Evolutionary conservation across 2,329 filamentous ascomycete species (phyloP).

Genomic region (Endothia cerciana): DNA sequence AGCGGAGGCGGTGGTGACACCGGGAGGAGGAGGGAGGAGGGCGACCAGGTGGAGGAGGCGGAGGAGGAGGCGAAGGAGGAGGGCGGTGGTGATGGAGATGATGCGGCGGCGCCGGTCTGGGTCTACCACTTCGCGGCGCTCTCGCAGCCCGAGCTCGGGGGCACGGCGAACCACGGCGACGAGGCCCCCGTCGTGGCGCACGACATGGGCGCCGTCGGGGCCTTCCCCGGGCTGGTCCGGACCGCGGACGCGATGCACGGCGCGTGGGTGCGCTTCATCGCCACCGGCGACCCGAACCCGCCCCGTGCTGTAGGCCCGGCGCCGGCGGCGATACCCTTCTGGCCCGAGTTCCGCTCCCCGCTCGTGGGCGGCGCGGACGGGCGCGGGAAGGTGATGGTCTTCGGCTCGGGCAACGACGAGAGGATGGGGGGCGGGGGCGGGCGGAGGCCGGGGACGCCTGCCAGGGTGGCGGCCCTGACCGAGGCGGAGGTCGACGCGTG

Average conservation of each 20-base stretch:
- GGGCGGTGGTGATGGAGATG: neutral
- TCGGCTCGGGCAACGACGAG: constrained; percentile 65
- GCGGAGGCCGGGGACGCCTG: constrained; percentile 46
- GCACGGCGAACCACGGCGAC: constrained; percentile 52
- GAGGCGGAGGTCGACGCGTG: constrained; percentile 53
- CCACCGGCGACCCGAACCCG: constrained; percentile 29
- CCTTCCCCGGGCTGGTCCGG: constrained; percentile 42
- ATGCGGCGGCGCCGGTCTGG: constrained; percentile 9
- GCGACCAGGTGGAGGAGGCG: neutral
- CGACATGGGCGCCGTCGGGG: constrained; percentile 42
- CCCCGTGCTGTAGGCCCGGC: constrained; percentile 26
- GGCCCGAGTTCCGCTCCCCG: constrained; percentile 42
- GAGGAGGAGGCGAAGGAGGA: too few relatives aligned
- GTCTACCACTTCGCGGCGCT: constrained; percentile 60
- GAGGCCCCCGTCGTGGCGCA: constrained; percentile 49
- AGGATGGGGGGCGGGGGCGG: constrained; percentile 41
- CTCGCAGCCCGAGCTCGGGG: constrained; percentile 28
- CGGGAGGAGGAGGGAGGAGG: constrained; percentile 11
- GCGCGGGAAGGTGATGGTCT: constrained; percentile 52
- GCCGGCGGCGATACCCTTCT: constrained; percentile 37
- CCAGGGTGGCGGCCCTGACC: constrained; percentile 47
- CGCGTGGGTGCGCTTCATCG: constrained; percentile 46
- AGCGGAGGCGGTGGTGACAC: constrained; percentile 26
- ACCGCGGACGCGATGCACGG: constrained; percentile 48
- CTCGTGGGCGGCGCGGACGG: constrained; percentile 22